A percentile compares a stretch with the other conserved stretches of the same genome.
These are phyloP conservation scores for Trametes sanguinea DNA, from an alignment of 768 basidiomycete genomes.

Conservation along the genomic window DNA sequence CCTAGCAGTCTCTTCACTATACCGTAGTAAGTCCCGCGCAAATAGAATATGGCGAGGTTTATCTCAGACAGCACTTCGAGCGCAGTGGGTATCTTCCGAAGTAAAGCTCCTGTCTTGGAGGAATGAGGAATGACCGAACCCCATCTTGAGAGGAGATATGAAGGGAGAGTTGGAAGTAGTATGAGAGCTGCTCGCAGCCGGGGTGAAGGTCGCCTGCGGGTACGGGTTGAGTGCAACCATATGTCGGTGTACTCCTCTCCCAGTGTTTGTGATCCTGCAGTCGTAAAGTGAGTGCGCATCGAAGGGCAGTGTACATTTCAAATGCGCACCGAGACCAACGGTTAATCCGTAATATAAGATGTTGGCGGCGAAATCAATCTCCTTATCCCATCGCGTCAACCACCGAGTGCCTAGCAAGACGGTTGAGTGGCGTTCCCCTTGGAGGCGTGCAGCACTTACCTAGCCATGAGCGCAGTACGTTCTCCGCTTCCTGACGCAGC, in stretches of 20 bases:
- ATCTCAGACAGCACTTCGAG: constrained; percentile 65
- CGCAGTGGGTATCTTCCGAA: constrained; percentile 45
- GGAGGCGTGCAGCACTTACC: constrained; percentile 43
- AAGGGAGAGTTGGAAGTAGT: constrained; percentile 65
- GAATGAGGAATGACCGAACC: constrained; percentile 39
- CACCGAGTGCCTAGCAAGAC: constrained; percentile 66
- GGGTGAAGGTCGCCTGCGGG: constrained; percentile 46
- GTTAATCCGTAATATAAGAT: constrained; percentile 75
- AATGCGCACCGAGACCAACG: constrained; percentile 62
- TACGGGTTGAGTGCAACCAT: constrained; percentile 63
- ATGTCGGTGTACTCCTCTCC: constrained; percentile 93
- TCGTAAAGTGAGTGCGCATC: not conserved
- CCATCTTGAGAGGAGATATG: constrained; percentile 59
- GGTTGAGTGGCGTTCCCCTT: constrained; percentile 3
- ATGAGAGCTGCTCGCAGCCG: constrained; percentile 54
- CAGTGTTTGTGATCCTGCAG: constrained; percentile 72
- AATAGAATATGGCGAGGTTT: constrained; percentile 81
- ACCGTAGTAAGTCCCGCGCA: constrained; percentile 79
- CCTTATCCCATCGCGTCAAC: constrained; percentile 80
- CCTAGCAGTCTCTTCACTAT: constrained; percentile 66
- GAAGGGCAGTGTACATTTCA: not conserved
- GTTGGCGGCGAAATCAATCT: constrained; percentile 69
- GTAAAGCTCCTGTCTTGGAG: constrained; percentile 34
- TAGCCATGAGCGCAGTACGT: constrained; percentile 73
- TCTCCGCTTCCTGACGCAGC: constrained; percentile 74